phyloP scores from a whole-genome alignment of 768 basidiomycete genomes.

The Serpula lacrymans region DNA sequence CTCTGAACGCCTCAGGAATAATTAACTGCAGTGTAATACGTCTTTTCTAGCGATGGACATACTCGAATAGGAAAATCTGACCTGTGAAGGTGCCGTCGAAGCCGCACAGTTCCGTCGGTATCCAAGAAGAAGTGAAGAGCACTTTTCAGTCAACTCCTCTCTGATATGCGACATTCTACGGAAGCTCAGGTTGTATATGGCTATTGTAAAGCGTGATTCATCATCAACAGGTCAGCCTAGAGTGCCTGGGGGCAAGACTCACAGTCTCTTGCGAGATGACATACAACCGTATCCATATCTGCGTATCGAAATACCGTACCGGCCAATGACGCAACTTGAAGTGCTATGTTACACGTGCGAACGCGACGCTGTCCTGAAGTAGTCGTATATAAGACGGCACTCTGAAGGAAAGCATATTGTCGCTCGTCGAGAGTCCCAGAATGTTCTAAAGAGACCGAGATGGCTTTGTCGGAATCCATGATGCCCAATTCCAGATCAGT shows the following conservation, averaged over 20 bases:
- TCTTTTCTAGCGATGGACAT: too few species aligned
- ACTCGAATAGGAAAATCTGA: constrained; percentile 26
- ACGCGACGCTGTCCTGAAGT: constrained; percentile 76
- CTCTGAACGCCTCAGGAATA: constrained; percentile 89
- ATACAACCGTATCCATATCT: constrained; percentile 82
- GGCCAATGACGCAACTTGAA: constrained; percentile 80
- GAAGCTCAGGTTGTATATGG: constrained; percentile 58
- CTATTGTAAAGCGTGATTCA: constrained; percentile 36
- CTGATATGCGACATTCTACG: constrained; percentile 72
- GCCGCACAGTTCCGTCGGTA: constrained; percentile 90
- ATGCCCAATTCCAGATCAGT: constrained; percentile 78
- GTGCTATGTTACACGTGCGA: constrained; percentile 78
- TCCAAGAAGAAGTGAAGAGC: constrained; percentile 75
- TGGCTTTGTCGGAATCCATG: constrained; percentile 77
- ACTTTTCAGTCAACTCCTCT: constrained; percentile 81
- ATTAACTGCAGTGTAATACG: constrained; percentile 64
- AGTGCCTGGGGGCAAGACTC: constrained; percentile 17
- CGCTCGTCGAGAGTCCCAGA: constrained; percentile 65
- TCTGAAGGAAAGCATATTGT: constrained; percentile 76
- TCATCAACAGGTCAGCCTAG: neutral
- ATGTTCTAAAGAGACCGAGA: constrained; percentile 75
- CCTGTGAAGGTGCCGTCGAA: constrained; percentile 74
- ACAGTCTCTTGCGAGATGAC: constrained; percentile 78
- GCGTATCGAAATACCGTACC: constrained; percentile 89
- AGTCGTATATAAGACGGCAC: constrained; percentile 85